phyloP scores from a whole-genome alignment of 257 asterid genomes.

The Capsicum rhomboideum region DNA sequence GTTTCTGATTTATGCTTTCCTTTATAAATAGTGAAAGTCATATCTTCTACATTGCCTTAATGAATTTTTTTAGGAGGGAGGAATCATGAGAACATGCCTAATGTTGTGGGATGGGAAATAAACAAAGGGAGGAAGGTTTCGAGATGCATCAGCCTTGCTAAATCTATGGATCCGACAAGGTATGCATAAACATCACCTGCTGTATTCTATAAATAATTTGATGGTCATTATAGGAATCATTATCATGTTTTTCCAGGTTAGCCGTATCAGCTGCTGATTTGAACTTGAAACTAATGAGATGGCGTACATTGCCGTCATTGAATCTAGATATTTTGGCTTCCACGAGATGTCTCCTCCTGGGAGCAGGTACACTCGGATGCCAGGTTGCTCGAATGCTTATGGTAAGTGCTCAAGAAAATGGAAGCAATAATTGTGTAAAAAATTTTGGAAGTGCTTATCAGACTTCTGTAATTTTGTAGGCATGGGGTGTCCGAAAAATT shows the following conservation, averaged over 20 bases:
- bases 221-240: slow-evolving; percentile 5
- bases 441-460: not conserved
- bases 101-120: slow-evolving; percentile 80
- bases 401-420: slow-evolving; percentile 42
- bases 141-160: slow-evolving; percentile 76
- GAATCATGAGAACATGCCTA: slow-evolving; percentile 42
- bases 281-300: slow-evolving; percentile 92
- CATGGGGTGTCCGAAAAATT: slow-evolving; percentile 93
- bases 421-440: not conserved
- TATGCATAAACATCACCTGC: slow-evolving; percentile 13
- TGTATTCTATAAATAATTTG: not conserved
- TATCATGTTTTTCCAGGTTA: slow-evolving; percentile 42
- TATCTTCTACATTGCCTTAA: not conserved
- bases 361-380: slow-evolving; percentile 99
- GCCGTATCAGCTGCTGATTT: slow-evolving; percentile 91
- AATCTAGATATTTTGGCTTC: slow-evolving; percentile 57
- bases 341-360: slow-evolving; percentile 75
- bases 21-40: not conserved
- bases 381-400: slow-evolving; percentile 96
- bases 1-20: not conserved
- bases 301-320: slow-evolving; percentile 91
- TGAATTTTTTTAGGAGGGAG: slow-evolving; percentile 34
- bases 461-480: slow-evolving; percentile 31
- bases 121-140: slow-evolving; percentile 50
- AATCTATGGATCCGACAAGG: slow-evolving; percentile 93